Evolutionary conservation across 2,329 filamentous ascomycete genomes (phyloP).

Genomic region (Chaetomiaceae sp.): DNA sequence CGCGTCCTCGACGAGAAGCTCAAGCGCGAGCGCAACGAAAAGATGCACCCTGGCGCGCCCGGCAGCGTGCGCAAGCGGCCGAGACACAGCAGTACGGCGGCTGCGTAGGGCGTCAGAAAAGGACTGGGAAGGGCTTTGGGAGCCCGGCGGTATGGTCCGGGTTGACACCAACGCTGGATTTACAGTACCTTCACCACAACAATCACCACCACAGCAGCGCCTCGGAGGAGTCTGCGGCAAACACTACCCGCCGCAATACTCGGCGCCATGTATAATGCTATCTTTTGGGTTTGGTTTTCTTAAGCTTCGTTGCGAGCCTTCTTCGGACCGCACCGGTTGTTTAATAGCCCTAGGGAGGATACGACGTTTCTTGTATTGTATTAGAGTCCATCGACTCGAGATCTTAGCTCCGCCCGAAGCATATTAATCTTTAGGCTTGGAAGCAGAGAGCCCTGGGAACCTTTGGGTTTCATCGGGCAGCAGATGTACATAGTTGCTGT

Average conservation of each 20-base stretch:
- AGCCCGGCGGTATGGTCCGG: neutral
- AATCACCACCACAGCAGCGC: too few relatives aligned
- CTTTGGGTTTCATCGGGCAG: too few relatives aligned
- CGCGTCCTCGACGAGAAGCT: constrained; percentile 63
- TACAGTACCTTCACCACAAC: too few relatives aligned
- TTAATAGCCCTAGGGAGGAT: too few relatives aligned
- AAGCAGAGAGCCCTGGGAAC: too few relatives aligned
- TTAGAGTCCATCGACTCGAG: too few relatives aligned
- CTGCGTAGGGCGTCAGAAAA: neutral
- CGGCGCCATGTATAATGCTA: neutral
- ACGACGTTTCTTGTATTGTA: too few relatives aligned
- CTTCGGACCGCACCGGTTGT: neutral
- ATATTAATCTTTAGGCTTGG: too few relatives aligned
- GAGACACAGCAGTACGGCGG: constrained; percentile 42
- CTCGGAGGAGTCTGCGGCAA: too few relatives aligned
- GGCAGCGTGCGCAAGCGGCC: constrained; percentile 54
- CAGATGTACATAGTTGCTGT: too few relatives aligned
- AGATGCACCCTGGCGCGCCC: constrained; percentile 46
- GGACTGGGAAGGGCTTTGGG: neutral
- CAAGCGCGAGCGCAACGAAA: constrained; percentile 58
- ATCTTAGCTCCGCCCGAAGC: too few relatives aligned
- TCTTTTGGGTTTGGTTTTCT: neutral
- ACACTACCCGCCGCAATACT: neutral
- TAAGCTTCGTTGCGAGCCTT: neutral
- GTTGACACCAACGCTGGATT: too few relatives aligned